A percentile compares a stretch with the other conserved stretches of the same genome.
These are phyloP conservation scores for Larix kaempferi DNA, from an alignment of 75 land plant species.

Conservation along the genomic window DNA sequence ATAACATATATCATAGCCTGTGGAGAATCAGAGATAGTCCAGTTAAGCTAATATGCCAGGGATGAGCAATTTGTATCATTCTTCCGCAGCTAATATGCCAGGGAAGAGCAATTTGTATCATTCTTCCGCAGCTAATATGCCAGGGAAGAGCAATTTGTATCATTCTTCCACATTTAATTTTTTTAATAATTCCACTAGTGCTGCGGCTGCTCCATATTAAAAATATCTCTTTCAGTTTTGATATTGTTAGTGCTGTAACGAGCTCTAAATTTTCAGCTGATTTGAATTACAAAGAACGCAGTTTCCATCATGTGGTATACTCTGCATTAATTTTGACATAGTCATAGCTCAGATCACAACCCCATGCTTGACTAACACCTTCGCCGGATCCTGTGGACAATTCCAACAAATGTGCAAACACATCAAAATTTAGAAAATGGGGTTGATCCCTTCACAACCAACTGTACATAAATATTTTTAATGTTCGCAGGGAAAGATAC, in stretches of 20 bases:
- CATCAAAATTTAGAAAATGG: not conserved
- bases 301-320: constrained; percentile 73
- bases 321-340: constrained; percentile 99
- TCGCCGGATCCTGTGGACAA: constrained; percentile 56
- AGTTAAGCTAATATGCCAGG: not conserved
- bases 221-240: not conserved
- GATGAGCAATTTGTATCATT: not conserved
- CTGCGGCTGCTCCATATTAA: not conserved
- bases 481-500: not conserved
- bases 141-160: not conserved
- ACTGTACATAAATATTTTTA: not conserved
- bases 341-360: constrained; percentile 97
- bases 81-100: not conserved
- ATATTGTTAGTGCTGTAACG: not conserved
- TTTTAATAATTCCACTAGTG: not conserved
- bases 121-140: not conserved
- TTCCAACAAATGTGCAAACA: not conserved
- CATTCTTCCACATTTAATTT: not conserved
- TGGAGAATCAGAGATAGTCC: not conserved
- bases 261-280: not conserved
- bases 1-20: not conserved
- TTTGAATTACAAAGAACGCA: not conserved
- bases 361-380: constrained; percentile 92
- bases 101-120: not conserved
- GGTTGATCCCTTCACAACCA: not conserved